Evolutionary conservation across 2,329 filamentous ascomycete genomes (phyloP).

Genomic region (Claviceps pusilla): DNA sequence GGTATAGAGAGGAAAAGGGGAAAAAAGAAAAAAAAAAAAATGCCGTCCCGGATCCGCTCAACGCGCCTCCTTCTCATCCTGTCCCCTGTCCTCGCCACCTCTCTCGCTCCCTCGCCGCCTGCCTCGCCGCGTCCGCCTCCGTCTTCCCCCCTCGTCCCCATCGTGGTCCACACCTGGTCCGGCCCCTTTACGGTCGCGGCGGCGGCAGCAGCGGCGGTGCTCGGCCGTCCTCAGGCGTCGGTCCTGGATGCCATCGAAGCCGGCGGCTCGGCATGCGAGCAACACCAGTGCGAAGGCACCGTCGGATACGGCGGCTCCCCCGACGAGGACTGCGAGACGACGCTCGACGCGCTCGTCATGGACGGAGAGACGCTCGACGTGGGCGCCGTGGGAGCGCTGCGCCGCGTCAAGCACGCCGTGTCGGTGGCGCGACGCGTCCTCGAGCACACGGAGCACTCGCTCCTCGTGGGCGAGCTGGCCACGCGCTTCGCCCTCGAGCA

Average conservation of each 20-base stretch:
- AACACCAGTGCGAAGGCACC: constrained; percentile 36
- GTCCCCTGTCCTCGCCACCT: constrained; percentile 1
- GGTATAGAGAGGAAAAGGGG: too few species aligned
- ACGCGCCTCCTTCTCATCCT: neutral
- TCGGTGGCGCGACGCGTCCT: constrained; percentile 35
- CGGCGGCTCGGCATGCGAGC: constrained; percentile 37
- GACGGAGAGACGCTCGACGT: constrained; percentile 35
- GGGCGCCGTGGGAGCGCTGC: constrained; percentile 36
- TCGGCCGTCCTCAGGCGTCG: constrained; percentile 17
- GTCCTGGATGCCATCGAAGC: constrained; percentile 36
- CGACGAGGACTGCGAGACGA: constrained; percentile 41
- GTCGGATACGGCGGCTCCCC: constrained; percentile 41
- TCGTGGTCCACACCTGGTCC: constrained; percentile 41
- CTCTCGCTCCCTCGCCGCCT: neutral
- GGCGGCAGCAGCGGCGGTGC: constrained; percentile 30
- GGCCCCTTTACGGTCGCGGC: constrained; percentile 37
- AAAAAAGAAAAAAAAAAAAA: neutral
- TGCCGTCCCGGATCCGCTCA: neutral
- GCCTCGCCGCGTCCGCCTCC: constrained; percentile 1
- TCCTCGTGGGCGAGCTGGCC: constrained; percentile 37
- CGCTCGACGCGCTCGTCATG: constrained; percentile 44
- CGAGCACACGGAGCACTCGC: constrained; percentile 34
- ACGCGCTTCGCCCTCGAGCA: constrained; percentile 37
- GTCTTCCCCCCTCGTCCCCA: constrained; percentile 24
- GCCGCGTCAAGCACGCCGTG: constrained; percentile 33